Conservation (phyloP, 176 grass and related monocot genomes). For the Oryza meridionalis region DNA sequence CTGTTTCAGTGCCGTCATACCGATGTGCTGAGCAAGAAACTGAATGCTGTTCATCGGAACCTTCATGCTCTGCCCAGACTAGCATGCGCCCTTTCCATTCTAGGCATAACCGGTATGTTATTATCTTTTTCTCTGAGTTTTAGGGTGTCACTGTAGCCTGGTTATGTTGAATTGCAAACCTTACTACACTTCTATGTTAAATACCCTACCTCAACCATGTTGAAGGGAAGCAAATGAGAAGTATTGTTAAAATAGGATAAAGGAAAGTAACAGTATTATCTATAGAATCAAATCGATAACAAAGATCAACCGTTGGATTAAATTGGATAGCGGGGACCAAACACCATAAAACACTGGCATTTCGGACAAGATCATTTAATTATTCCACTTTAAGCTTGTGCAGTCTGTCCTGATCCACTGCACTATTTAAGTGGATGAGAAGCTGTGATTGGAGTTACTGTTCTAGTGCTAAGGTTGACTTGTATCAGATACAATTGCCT, state of each 20-base stretch:
- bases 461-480: slow-evolving; percentile 10
- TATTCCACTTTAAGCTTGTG: slow-evolving; percentile 9
- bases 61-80: slow-evolving; percentile 76
- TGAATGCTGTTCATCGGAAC: slow-evolving; percentile 80
- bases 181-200: neutral
- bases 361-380: slow-evolving; percentile 15
- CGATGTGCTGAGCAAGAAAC: slow-evolving; percentile 62
- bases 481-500: neutral
- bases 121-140: slow-evolving; percentile 12
- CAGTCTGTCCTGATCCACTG: slow-evolving; percentile 3
- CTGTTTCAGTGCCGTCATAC: slow-evolving; percentile 69
- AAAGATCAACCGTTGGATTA: slow-evolving; percentile 8
- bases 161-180: slow-evolving; percentile 16
- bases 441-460: neutral
- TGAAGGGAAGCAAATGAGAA: neutral
- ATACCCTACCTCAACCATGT: slow-evolving; percentile 2
- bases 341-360: slow-evolving; percentile 7
- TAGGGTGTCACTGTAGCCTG: neutral
- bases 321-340: slow-evolving; percentile 1
- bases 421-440: neutral
- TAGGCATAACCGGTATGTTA: slow-evolving; percentile 73
- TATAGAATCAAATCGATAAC: slow-evolving; percentile 16
- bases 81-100: slow-evolving; percentile 64
- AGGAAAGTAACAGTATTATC: neutral
- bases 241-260: neutral